These are phyloP conservation scores for Microcyclospora tardicrescens DNA, from an alignment of 2,329 filamentous ascomycete species.

Conservation along the genomic window DNA sequence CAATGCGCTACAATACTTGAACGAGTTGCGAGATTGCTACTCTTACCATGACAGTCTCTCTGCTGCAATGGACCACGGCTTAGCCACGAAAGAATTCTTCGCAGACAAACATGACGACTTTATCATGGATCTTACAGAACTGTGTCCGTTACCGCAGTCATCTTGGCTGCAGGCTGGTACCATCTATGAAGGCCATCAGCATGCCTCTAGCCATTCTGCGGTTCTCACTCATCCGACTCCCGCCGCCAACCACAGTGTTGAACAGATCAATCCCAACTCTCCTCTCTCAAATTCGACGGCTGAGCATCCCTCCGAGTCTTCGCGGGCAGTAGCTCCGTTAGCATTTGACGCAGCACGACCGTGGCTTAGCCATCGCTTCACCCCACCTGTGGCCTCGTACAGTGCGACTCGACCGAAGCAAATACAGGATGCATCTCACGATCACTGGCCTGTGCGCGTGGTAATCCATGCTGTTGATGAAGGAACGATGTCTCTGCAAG, in stretches of 20 bases:
- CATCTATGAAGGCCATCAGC: conserved; percentile 49
- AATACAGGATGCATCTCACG: conserved; percentile 27
- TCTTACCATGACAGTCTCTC: conserved; percentile 42
- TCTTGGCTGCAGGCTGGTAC: conserved; percentile 52
- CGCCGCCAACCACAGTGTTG: conserved; percentile 10
- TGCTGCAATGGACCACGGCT: conserved; percentile 40
- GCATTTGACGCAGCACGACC: conserved; percentile 23
- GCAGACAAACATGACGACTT: conserved; percentile 44
- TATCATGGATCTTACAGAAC: conserved; percentile 39
- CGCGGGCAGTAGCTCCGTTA: not conserved
- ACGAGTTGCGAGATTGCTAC: conserved; percentile 41
- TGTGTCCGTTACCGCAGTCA: conserved; percentile 39
- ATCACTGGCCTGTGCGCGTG: conserved; percentile 56
- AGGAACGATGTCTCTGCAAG: conserved; percentile 47
- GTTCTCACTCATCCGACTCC: conserved; percentile 1
- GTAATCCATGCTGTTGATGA: conserved; percentile 51
- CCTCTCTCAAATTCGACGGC: conserved; percentile 4
- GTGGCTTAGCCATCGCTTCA: conserved; percentile 25
- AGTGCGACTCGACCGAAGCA: conserved; percentile 3
- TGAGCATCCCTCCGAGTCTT: conserved; percentile 2
- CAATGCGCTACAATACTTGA: conserved; percentile 49
- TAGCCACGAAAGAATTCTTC: conserved; percentile 41
- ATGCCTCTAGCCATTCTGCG: conserved; percentile 31
- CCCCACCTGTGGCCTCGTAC: conserved; percentile 4
- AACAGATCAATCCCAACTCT: conserved; percentile 22